These are phyloP conservation scores for Diplocarpon rosae DNA, from an alignment of 2,329 filamentous ascomycete genomes.

Conservation along the genomic window DNA sequence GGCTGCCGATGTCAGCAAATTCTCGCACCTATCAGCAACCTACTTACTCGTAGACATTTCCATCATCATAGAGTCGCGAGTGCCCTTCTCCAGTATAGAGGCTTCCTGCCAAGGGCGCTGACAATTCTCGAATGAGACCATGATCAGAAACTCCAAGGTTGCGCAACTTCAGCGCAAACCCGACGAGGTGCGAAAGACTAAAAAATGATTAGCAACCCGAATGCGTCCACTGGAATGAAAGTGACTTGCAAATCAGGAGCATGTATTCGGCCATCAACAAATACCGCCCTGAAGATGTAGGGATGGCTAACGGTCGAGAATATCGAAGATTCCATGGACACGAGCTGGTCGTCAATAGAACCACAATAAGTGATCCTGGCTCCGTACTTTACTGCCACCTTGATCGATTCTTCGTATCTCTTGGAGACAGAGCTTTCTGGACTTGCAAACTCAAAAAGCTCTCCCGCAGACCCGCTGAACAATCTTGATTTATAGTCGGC, in stretches of 20 bases:
- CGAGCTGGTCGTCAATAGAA: slow-evolving; percentile 93
- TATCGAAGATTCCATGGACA: slow-evolving; percentile 86
- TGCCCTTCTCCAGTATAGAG: slow-evolving; percentile 90
- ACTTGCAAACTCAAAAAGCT: slow-evolving; percentile 88
- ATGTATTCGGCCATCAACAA: slow-evolving; percentile 86
- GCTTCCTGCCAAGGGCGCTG: slow-evolving; percentile 76
- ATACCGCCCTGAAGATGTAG: slow-evolving; percentile 90
- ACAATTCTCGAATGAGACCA: slow-evolving; percentile 83
- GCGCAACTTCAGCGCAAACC: slow-evolving; percentile 84
- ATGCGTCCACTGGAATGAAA: neutral
- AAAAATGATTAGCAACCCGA: neutral
- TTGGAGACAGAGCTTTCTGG: slow-evolving; percentile 72
- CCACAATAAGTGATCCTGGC: slow-evolving; percentile 80
- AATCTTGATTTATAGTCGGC: slow-evolving; percentile 83
- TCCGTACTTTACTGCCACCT: slow-evolving; percentile 64
- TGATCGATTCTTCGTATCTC: slow-evolving; percentile 66
- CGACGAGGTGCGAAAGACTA: slow-evolving; percentile 76
- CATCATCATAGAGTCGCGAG: slow-evolving; percentile 84
- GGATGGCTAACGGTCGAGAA: slow-evolving; percentile 81
- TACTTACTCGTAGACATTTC: slow-evolving; percentile 65
- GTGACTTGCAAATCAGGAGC: slow-evolving; percentile 68
- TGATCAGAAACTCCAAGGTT: slow-evolving; percentile 92
- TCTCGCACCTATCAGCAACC: neutral
- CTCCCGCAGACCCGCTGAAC: slow-evolving; percentile 81
- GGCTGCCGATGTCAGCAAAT: slow-evolving; percentile 29